Base-by-base conservation (phyloP, 2,329 filamentous ascomycete genomes). In the Colletotrichum kahawae region DNA sequence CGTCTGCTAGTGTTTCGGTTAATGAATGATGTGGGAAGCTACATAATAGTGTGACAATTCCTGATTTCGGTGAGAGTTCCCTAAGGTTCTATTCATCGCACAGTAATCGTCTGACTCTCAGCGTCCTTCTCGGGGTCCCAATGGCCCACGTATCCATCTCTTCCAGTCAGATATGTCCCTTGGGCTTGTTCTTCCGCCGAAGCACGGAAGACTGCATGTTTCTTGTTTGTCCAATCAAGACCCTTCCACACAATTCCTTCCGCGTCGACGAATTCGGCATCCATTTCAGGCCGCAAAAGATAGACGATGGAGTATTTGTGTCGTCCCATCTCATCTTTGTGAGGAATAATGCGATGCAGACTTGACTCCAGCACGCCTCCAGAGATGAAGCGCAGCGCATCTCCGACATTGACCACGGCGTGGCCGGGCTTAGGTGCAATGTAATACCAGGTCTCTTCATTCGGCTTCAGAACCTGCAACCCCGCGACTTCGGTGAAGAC, bases 201-300 rank as follows among this genome's bases (percentile, higher is more conserved):
- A 9, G 68, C 68, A 14, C 68, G 68, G 51, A 79, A 79, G 7
- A 79, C 62, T 2, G 77, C 75, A 43, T 79, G 77, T 27, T 79
- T 78, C 66, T 77, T 70, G 56, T 79, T 78, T 36, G 77, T 77
- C 77, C 78, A 79, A 10, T 79, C 77, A n/a, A 78, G 70, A 18
- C 77, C 77, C 16, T 68, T 76, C 24, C 77, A 74, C 27, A 71
- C 56, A 21, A 63, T 66, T 3, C 78, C 78, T 13, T 78, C 77
- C 5, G 71, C 56, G 3, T 67, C 72, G 13, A 67, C 76, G 31
- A 79, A 77, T 43, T 76, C 75, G 12, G 75, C 76, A 21, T 79
- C 77, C 43, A 78, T 69, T 24, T 78, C 78, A 5, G 78, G 78
- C 21, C 78, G 78, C 33, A 79, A 33, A n/a, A 79, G 75, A 36